These are phyloP conservation scores for Cryptococcus sp. DNA, from an alignment of 1,284 basidiomycete genomes.

Conservation along the genomic window DNA sequence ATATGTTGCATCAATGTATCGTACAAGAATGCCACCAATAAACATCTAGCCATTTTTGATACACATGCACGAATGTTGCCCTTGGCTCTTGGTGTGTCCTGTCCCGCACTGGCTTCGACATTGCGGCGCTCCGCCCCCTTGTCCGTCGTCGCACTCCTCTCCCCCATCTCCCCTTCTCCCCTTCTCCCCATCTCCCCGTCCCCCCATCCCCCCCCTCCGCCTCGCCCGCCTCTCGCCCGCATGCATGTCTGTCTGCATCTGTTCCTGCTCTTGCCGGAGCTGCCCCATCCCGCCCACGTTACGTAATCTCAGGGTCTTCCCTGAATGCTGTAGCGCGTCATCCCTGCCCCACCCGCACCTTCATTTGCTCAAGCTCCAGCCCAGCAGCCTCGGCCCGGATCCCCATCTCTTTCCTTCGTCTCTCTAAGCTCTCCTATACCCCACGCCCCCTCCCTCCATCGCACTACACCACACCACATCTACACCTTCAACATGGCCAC, in stretches of 20 bases:
- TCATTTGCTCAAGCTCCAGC: neutral
- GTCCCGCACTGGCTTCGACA: too few relatives aligned
- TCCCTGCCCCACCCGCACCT: neutral
- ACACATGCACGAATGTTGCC: too few relatives aligned
- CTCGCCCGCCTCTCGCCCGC: too few relatives aligned
- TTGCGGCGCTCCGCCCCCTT: too few relatives aligned
- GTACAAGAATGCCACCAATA: too few relatives aligned
- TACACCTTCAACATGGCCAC: constrained; percentile 17
- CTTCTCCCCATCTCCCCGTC: too few relatives aligned
- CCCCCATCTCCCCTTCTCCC: neutral
- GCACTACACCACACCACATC: neutral
- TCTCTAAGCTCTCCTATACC: neutral
- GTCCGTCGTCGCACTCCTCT: neutral
- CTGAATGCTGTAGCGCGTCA: constrained; percentile 5
- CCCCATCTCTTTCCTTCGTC: neutral
- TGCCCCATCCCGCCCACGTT: neutral
- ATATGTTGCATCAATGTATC: too few relatives aligned
- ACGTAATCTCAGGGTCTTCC: neutral
- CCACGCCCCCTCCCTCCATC: neutral
- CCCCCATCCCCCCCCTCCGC: too few relatives aligned
- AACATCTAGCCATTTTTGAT: too few relatives aligned
- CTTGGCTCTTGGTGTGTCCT: too few relatives aligned
- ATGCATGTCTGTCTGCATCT: too few relatives aligned
- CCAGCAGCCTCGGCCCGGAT: neutral
- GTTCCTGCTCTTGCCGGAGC: too few relatives aligned